Conservation (phyloP, 75 land plant species). For the Sequoia sempervirens region DNA sequence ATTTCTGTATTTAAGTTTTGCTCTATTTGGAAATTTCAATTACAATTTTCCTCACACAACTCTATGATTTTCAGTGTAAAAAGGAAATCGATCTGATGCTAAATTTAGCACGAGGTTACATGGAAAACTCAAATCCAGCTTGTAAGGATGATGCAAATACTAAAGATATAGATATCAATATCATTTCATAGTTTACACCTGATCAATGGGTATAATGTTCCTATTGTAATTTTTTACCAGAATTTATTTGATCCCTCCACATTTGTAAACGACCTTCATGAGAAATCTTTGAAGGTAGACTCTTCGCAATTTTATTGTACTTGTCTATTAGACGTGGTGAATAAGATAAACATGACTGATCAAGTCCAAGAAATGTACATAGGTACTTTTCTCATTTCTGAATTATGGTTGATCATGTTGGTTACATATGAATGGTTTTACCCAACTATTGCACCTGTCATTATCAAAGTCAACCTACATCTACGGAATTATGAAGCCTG, state of each 20-base stretch:
- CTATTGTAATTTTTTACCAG: background rate
- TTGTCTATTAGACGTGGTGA: background rate
- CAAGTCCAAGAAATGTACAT: background rate
- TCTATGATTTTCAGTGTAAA: slow-evolving; percentile 41
- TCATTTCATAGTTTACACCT: background rate
- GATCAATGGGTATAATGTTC: slow-evolving; percentile 3
- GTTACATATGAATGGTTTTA: background rate
- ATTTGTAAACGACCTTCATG: background rate
- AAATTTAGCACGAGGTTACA: slow-evolving; percentile 44
- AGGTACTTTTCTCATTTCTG: background rate
- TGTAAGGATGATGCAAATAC: background rate
- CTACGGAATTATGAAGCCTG: background rate
- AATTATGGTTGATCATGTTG: background rate
- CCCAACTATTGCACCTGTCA: background rate
- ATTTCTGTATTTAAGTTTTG: too few species aligned
- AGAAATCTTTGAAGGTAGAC: background rate
- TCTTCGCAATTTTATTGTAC: background rate
- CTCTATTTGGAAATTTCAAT: slow-evolving; percentile 1
- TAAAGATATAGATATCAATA: background rate
- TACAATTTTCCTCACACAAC: background rate
- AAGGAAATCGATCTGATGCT: slow-evolving; percentile 65
- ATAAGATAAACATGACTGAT: background rate
- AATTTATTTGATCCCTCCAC: background rate
- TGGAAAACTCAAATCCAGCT: slow-evolving; percentile 14
- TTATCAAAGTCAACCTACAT: background rate